These are phyloP conservation scores for Apiospora hydei DNA, from an alignment of 2,329 filamentous ascomycete genomes.

Conservation along the genomic window DNA sequence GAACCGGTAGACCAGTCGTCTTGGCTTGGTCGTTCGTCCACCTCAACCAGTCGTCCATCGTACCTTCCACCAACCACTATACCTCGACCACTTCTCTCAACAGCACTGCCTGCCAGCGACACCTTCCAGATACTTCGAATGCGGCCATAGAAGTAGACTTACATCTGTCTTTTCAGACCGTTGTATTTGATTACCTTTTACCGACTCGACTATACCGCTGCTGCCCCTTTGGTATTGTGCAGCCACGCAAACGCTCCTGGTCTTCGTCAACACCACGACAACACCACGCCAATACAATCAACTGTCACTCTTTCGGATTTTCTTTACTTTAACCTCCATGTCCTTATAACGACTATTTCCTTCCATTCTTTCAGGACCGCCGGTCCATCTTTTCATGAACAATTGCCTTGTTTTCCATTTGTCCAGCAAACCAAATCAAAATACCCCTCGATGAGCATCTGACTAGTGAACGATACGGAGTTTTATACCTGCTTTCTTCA, in stretches of 20 bases:
- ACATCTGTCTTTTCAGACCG: conserved; percentile 22
- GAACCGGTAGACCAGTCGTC: conserved; percentile 37
- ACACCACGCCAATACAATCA: conserved; percentile 34
- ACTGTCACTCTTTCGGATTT: conserved; percentile 43
- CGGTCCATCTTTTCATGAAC: conserved; percentile 42
- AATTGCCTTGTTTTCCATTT: conserved; percentile 44
- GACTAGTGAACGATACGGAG: conserved; percentile 52
- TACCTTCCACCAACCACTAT: conserved; percentile 12
- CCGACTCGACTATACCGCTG: conserved; percentile 8
- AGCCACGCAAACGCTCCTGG: conserved; percentile 7
- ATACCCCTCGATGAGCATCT: conserved; percentile 55
- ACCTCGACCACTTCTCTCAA: conserved; percentile 7
- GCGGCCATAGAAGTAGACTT: conserved; percentile 37
- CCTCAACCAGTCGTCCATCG: conserved; percentile 25
- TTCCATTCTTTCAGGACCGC: conserved; percentile 44
- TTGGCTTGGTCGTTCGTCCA: conserved; percentile 38
- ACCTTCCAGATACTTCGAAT: conserved; percentile 33
- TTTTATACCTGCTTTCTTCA: conserved; percentile 42
- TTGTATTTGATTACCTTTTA: conserved; percentile 18
- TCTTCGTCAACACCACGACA: conserved; percentile 27
- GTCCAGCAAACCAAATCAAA: conserved; percentile 43
- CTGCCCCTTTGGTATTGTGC: conserved; percentile 3
- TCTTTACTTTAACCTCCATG: conserved; percentile 52
- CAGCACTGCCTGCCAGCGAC: conserved; percentile 11
- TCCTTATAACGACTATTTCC: conserved; percentile 51